Evolutionary conservation across 768 basidiomycete genomes (phyloP).

Genomic region (Pisolithus albus): DNA sequence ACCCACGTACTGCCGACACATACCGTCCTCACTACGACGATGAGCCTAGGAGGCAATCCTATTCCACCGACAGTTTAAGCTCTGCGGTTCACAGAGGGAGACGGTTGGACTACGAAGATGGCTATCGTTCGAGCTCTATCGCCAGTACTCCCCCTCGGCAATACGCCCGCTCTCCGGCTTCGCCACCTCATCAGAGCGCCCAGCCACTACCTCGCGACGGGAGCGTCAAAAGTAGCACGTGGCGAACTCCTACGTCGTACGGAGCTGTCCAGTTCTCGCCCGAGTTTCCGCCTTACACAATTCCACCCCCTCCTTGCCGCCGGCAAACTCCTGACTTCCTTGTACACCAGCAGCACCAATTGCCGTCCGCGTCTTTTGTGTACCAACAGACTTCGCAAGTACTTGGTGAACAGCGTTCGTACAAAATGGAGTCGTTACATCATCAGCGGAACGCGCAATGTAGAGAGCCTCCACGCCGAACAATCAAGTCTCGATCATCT

Average conservation of each 20-base stretch:
- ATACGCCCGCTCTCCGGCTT: constrained; percentile 16
- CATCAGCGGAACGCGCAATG: constrained; percentile 25
- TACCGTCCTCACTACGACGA: constrained; percentile 45
- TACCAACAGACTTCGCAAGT: not conserved
- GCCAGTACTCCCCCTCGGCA: constrained; percentile 28
- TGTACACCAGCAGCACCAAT: not conserved
- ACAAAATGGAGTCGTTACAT: constrained; percentile 13
- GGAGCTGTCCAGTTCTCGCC: not conserved
- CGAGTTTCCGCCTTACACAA: not conserved
- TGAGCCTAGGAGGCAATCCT: constrained; percentile 25
- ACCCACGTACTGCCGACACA: constrained; percentile 36
- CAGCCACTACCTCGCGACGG: constrained; percentile 4
- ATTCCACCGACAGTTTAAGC: constrained; percentile 26
- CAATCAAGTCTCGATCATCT: constrained; percentile 37
- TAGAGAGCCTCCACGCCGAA: constrained; percentile 27
- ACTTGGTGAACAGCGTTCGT: constrained; percentile 10
- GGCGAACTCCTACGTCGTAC: not conserved
- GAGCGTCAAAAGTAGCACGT: not conserved
- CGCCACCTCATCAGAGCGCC: constrained; percentile 14
- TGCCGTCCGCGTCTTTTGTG: not conserved
- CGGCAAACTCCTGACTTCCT: not conserved
- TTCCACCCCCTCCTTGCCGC: not conserved
- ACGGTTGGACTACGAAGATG: constrained; percentile 20
- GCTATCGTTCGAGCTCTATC: constrained; percentile 25
- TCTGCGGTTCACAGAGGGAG: constrained; percentile 19